Evolutionary conservation across 805 yeast species (phyloP).

Genomic region (Debaryomyces prosopidis): DNA sequence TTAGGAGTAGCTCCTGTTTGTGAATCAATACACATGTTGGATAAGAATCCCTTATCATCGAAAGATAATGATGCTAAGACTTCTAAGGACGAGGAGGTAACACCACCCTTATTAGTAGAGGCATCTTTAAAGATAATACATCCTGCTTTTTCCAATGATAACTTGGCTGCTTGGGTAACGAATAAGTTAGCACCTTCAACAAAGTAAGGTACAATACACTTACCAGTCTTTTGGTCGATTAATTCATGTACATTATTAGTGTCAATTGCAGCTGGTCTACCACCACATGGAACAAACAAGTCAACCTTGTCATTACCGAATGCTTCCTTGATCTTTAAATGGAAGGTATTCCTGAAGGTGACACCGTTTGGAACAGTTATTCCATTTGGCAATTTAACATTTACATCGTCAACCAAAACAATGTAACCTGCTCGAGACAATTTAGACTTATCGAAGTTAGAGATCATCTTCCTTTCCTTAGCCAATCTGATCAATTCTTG

Average conservation of each 20-base stretch:
- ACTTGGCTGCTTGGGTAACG: conserved; percentile 91
- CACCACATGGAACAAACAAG: conserved; percentile 97
- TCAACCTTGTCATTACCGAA: conserved; percentile 64
- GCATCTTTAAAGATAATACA: conserved; percentile 91
- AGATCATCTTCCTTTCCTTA: conserved; percentile 69
- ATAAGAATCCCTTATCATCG: conserved; percentile 78
- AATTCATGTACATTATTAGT: conserved; percentile 74
- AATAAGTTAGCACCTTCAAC: conserved; percentile 98
- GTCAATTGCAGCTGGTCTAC: conserved; percentile 95
- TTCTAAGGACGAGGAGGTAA: conserved; percentile 92
- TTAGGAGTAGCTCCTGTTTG: conserved; percentile 55
- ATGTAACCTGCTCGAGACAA: conserved; percentile 76
- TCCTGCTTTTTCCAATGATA: conserved; percentile 84
- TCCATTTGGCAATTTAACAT: conserved; percentile 77
- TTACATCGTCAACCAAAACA: conserved; percentile 82
- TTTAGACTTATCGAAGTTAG: conserved; percentile 63
- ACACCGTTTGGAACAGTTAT: conserved; percentile 77
- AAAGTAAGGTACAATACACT: conserved; percentile 76
- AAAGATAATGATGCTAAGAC: conserved; percentile 92
- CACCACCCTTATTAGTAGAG: conserved; percentile 98
- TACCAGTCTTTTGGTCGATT: conserved; percentile 74
- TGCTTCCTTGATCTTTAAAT: conserved; percentile 65
- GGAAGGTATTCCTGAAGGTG: conserved; percentile 88
- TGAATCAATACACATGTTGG: conserved; percentile 75
- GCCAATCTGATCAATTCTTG: conserved; percentile 79